Evolutionary conservation across 768 basidiomycete genomes (phyloP), one percentile per base, ranked within the genome.

Genomic region (Nidularia pulvinata): DNA sequence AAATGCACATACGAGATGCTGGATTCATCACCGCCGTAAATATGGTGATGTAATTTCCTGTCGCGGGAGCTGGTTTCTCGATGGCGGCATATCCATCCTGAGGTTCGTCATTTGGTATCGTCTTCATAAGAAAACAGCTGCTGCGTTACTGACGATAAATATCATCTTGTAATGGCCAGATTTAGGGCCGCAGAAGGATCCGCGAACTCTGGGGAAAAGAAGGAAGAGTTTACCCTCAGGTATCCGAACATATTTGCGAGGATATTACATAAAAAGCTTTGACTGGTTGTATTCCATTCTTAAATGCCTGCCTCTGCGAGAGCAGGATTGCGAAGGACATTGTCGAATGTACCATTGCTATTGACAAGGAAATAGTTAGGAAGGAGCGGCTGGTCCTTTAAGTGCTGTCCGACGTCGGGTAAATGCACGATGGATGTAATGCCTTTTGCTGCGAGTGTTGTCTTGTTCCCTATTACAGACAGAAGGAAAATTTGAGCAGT

Each of bases 401-500:
- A 42, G 32, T 65, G 62, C 6, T 50, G 51, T 7, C 64, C 64
- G 9, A 65, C 64, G 36, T 49, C 48, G 3, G 64, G 63, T 10
- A 57, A 54, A 36, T 65, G 39, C 1, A 65, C 22, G 11, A 64
- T 46, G 4, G 57, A 35, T 3, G 42, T 36, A 34, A 64, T 58
- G 14, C 61, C 61, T n/a, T 5, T 51, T 1, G 48, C 25, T 3
- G 52, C 47, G 7, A 64, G 49, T 1, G 55, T 49, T 0, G 36
- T 46, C 14, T 35, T 1, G 33, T 61, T 48, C 7, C 68, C 68
- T 30, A 63, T 61, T 2, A 59, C 61, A 19, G 61, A 63, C 9
- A 61, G 61, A 30, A 57, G 51, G 11, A 63, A 57, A 34, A 66
- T 57, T 22, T 61, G 62, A 13, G 66, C 56, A 4, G 65, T 68